Conservation (phyloP, 73 alveolate species). For the Paramecium bursaria region DNA sequence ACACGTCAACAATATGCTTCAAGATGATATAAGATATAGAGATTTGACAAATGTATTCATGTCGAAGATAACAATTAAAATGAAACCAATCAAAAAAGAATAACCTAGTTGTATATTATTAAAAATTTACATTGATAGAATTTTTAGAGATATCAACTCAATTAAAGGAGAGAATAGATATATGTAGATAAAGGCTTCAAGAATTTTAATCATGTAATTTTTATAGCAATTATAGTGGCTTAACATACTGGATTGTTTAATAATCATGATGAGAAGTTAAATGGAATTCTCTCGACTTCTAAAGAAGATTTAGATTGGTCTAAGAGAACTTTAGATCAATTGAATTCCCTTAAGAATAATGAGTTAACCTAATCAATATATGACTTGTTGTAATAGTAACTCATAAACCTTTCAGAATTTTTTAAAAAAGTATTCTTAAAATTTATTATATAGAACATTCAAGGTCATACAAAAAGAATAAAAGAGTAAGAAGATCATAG, state of each 20-base stretch:
- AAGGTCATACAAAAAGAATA: conserved; percentile 27
- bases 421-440: conserved; percentile 15
- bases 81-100: not conserved
- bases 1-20: no score
- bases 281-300: not conserved
- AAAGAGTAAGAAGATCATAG: conserved; percentile 45
- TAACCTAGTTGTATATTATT: conserved; percentile 27
- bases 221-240: conserved; percentile 10
- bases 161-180: conserved; percentile 21
- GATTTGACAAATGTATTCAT: conserved; percentile 24
- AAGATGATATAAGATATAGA: no score
- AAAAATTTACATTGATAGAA: not conserved
- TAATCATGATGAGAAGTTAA: conserved; percentile 31
- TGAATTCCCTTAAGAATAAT: not conserved
- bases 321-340: not conserved
- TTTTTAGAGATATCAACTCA: conserved; percentile 4
- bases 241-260: conserved; percentile 32
- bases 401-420: not conserved
- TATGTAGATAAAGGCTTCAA: conserved; percentile 6
- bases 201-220: conserved; percentile 5
- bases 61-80: conserved; percentile 16
- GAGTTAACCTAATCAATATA: conserved; percentile 21
- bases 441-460: not conserved
- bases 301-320: conserved; percentile 21
- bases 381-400: conserved; percentile 12